These are phyloP conservation scores for Entomortierella lignicola DNA, from an alignment of 192 early-diverging fungal species.

Conservation along the genomic window DNA sequence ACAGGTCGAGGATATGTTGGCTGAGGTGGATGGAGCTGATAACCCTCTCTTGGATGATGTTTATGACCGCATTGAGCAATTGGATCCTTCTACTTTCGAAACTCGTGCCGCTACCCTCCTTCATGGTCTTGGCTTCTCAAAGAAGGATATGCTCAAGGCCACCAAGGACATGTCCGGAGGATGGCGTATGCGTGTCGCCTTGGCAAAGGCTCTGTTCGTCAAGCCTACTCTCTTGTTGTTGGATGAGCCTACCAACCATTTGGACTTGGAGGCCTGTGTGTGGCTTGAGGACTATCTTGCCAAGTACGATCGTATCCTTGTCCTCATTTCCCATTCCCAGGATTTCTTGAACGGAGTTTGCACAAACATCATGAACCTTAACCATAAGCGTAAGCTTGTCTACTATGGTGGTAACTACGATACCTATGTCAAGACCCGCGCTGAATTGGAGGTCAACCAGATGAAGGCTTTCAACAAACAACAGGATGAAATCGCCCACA, in stretches of 20 bases:
- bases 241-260: conserved; percentile 93
- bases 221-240: conserved; percentile 91
- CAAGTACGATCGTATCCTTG: conserved; percentile 81
- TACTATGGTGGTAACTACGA: conserved; percentile 99
- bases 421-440: conserved; percentile 93
- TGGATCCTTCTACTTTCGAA: conserved; percentile 97
- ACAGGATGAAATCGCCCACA: conserved; percentile 98
- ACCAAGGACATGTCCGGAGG: conserved; percentile 99
- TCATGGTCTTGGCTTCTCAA: conserved; percentile 93
- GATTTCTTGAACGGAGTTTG: conserved; percentile 96
- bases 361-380: conserved; percentile 95
- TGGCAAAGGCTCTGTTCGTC: conserved; percentile 96
- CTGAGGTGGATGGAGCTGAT: conserved; percentile 85
- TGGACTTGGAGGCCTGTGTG: conserved; percentile 95
- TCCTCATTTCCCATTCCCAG: conserved; percentile 94
- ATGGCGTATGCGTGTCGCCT: conserved; percentile 99
- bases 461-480: conserved; percentile 99
- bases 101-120: conserved; percentile 90
- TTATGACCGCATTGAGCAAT: conserved; percentile 94
- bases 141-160: conserved; percentile 87
- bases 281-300: conserved; percentile 97
- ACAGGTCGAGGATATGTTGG: conserved; percentile 91
- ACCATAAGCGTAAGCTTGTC: conserved; percentile 85
- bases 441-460: conserved; percentile 97
- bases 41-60: conserved; percentile 92